phyloP scores from a whole-genome alignment of 2,329 filamentous ascomycete genomes.

The Stemphylium beticola region DNA sequence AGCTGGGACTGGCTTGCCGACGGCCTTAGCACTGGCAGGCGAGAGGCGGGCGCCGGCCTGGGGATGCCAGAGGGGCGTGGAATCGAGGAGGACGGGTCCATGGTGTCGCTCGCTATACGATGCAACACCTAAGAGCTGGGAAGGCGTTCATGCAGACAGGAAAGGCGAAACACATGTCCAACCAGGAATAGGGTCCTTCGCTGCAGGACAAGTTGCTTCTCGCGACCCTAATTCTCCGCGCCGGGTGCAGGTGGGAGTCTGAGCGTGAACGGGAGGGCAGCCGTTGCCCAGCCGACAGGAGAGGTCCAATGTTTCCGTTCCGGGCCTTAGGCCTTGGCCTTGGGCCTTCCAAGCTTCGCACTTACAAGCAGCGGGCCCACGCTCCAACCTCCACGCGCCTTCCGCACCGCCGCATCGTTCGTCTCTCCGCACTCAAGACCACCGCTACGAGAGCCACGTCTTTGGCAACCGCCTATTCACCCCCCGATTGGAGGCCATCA shows the following conservation, averaged over 20 bases:
- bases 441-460: slow-evolving; percentile 5
- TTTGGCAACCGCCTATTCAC: slow-evolving; percentile 1
- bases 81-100: slow-evolving; percentile 43
- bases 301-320: slow-evolving; percentile 6
- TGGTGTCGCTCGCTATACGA: slow-evolving; percentile 27
- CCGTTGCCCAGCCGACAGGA: slow-evolving; percentile 22
- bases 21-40: slow-evolving; percentile 57
- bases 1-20: slow-evolving; percentile 50
- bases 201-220: slow-evolving; percentile 10
- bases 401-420: slow-evolving; percentile 8
- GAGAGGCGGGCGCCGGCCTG: slow-evolving; percentile 55
- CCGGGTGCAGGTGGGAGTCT: slow-evolving; percentile 16
- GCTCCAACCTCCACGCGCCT: slow-evolving; percentile 16
- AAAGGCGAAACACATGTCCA: slow-evolving; percentile 13
- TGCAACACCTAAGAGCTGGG: slow-evolving; percentile 6
- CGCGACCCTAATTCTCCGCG: slow-evolving; percentile 12
- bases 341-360: not conserved
- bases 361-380: slow-evolving; percentile 10
- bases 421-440: slow-evolving; percentile 10
- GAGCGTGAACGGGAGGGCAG: slow-evolving; percentile 15
- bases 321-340: slow-evolving; percentile 4
- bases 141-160: slow-evolving; percentile 10
- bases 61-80: slow-evolving; percentile 52
- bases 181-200: slow-evolving; percentile 9
- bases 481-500: not conserved